These are phyloP conservation scores for Yamadazyma dendronema DNA, from an alignment of 1,139 yeast species.

Conservation along the genomic window DNA sequence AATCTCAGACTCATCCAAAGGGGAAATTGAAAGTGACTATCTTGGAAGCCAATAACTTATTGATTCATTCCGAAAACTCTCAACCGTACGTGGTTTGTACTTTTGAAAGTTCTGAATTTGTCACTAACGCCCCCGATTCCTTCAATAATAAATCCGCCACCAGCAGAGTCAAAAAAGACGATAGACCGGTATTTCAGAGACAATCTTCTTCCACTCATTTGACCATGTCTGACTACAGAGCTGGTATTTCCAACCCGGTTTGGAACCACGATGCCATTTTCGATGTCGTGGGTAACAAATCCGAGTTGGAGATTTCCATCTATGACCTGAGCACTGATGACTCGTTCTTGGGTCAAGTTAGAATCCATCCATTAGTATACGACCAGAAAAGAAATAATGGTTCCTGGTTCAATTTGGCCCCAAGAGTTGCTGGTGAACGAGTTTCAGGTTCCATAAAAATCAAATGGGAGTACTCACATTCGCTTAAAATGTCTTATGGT, in stretches of 20 bases:
- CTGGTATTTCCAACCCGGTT: constrained; percentile 53
- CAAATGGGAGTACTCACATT: constrained; percentile 66
- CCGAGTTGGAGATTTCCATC: constrained; percentile 81
- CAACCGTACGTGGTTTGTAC: constrained; percentile 93
- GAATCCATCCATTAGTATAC: constrained; percentile 63
- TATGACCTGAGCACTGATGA: constrained; percentile 85
- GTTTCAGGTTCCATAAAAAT: constrained; percentile 77
- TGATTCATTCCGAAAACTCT: constrained; percentile 44
- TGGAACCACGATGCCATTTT: constrained; percentile 93
- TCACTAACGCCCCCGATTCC: constrained; percentile 76
- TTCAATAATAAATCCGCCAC: constrained; percentile 36
- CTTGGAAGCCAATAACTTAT: constrained; percentile 71
- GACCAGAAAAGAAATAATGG: constrained; percentile 26
- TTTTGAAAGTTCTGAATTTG: constrained; percentile 88
- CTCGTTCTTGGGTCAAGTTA: constrained; percentile 79
- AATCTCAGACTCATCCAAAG: constrained; percentile 46
- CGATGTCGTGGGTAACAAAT: constrained; percentile 82
- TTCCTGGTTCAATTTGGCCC: constrained; percentile 72
- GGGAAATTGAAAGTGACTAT: constrained; percentile 83
- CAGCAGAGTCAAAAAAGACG: constrained; percentile 18
- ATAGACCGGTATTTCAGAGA: constrained; percentile 54
- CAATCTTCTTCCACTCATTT: constrained; percentile 67
- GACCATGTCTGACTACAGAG: constrained; percentile 26
- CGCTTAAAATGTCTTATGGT: constrained; percentile 75
- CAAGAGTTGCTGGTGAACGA: constrained; percentile 73